A percentile compares a stretch with the other conserved stretches of the same genome.
Conservation (phyloP, 78 protist genomes). For the Chrysochromulina tobinii region DNA sequence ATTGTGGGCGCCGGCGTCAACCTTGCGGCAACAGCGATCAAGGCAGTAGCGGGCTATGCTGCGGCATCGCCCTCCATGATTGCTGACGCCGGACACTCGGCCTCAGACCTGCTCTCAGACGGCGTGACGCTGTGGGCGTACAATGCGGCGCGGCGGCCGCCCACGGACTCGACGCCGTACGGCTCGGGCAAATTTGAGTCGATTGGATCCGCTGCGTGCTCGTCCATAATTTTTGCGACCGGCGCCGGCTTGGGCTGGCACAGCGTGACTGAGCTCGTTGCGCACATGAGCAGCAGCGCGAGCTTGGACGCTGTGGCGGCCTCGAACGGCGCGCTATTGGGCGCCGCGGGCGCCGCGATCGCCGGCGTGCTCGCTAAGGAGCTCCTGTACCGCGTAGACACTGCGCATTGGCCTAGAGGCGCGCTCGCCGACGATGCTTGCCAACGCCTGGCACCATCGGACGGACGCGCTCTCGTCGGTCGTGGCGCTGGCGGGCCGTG, state of each 20-base stretch:
- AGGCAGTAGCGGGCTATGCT: constrained; percentile 29
- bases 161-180: background rate
- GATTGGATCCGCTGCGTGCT: background rate
- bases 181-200: constrained; percentile 38
- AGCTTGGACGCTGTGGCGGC: background rate
- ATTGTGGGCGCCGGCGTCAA: constrained; percentile 24
- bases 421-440: background rate
- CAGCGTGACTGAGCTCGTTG: background rate
- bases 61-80: background rate
- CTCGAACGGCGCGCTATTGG: no score
- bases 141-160: background rate
- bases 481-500: constrained; percentile 26
- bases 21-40: background rate
- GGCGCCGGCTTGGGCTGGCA: background rate
- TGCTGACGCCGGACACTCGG: constrained; percentile 40
- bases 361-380: constrained; percentile 25
- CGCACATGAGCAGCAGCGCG: background rate
- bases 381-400: constrained; percentile 28
- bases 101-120: constrained; percentile 25
- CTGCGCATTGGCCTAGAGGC: background rate
- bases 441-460: constrained; percentile 34
- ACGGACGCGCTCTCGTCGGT: constrained; percentile 21
- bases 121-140: constrained; percentile 4
- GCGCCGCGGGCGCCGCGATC: background rate
- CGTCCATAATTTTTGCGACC: background rate